Evolutionary conservation across 2,329 filamentous ascomycete genomes (phyloP).

Genomic region (Cladosporium sp.): DNA sequence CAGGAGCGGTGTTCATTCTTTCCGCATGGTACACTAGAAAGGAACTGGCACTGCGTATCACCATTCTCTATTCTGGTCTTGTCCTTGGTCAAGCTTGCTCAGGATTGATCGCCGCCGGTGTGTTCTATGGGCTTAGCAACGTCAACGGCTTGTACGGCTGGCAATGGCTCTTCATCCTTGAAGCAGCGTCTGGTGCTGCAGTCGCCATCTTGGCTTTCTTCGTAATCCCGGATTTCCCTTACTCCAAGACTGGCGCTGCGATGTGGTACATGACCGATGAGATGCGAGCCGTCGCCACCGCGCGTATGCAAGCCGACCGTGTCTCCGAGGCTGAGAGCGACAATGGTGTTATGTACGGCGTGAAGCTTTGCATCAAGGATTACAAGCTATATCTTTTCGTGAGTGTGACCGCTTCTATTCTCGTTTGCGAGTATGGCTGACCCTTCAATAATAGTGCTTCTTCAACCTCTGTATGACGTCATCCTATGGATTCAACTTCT

Average conservation of each 20-base stretch:
- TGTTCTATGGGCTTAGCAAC: slow-evolving; percentile 3
- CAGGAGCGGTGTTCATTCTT: slow-evolving; percentile 24
- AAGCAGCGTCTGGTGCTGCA: slow-evolving; percentile 51
- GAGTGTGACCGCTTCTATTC: neutral
- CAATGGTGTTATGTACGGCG: slow-evolving; percentile 5
- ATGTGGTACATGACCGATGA: slow-evolving; percentile 19
- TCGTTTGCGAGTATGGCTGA: neutral
- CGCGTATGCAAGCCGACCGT: slow-evolving; percentile 13
- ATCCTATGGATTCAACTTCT: slow-evolving; percentile 5
- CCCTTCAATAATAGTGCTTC: neutral
- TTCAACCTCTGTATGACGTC: slow-evolving; percentile 11
- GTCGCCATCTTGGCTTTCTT: slow-evolving; percentile 60
- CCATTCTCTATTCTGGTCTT: slow-evolving; percentile 13
- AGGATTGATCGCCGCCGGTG: slow-evolving; percentile 10
- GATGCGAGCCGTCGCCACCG: slow-evolving; percentile 11
- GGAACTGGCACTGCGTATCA: slow-evolving; percentile 4
- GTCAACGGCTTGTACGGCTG: slow-evolving; percentile 8
- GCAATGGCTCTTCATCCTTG: slow-evolving; percentile 16
- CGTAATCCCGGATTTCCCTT: slow-evolving; percentile 63
- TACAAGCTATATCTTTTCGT: slow-evolving; percentile 17
- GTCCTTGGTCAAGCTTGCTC: slow-evolving; percentile 11
- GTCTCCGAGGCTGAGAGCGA: slow-evolving; percentile 5
- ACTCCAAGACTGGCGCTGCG: slow-evolving; percentile 10
- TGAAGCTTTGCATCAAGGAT: slow-evolving; percentile 7
- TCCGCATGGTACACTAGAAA: slow-evolving; percentile 44